A percentile compares a stretch with the other conserved stretches of the same genome.
Conservation (phyloP, 2,329 filamentous ascomycete genomes). For the Pseudomassariella vexata region DNA sequence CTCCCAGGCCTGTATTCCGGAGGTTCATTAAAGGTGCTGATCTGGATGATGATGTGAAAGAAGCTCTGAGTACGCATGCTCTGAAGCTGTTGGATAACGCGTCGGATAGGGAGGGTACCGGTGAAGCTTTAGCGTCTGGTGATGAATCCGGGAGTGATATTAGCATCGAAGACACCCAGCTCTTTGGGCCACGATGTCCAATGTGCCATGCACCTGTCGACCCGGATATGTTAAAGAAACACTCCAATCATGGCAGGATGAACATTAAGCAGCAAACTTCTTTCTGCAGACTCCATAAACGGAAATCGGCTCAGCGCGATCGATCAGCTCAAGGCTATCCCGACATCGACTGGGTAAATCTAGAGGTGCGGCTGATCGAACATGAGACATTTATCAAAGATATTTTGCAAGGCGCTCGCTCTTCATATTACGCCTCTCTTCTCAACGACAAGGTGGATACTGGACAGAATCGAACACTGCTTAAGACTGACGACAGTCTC, state of each 20-base stretch:
- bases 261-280: slow-evolving; percentile 51
- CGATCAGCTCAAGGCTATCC: slow-evolving; percentile 59
- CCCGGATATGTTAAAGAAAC: slow-evolving; percentile 44
- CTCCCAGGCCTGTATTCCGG: neutral
- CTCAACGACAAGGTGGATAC: slow-evolving; percentile 49
- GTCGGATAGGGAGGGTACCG: no score
- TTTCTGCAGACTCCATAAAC: slow-evolving; percentile 62
- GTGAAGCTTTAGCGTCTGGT: no score
- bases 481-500: slow-evolving; percentile 51
- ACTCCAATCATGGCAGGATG: slow-evolving; percentile 41
- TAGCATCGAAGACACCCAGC: no score
- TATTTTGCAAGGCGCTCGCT: slow-evolving; percentile 50
- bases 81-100: no score
- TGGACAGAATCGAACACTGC: slow-evolving; percentile 55
- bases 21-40: neutral
- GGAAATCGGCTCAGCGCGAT: slow-evolving; percentile 40
- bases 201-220: slow-evolving; percentile 61
- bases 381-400: slow-evolving; percentile 51
- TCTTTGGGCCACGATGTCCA: slow-evolving; percentile 45
- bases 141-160: no score
- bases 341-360: slow-evolving; percentile 58
- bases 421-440: slow-evolving; percentile 55
- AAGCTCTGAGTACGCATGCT: slow-evolving; percentile 1
- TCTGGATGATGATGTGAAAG: slow-evolving; percentile 1
- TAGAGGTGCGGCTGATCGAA: slow-evolving; percentile 52